Base-by-base conservation (phyloP, 2,329 filamentous ascomycete genomes). In the Sclerotinia subarctica region DNA sequence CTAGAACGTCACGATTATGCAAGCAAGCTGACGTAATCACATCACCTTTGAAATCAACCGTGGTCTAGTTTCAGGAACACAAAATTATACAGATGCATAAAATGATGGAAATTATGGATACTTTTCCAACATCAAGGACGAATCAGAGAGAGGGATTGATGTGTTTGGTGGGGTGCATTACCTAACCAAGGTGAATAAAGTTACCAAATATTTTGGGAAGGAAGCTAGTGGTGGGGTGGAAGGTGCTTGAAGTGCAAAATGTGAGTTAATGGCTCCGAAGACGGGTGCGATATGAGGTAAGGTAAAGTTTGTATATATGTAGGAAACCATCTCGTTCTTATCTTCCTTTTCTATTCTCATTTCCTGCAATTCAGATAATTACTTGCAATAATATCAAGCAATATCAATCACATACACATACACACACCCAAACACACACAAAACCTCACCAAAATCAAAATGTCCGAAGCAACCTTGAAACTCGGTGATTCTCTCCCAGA, bases 401-500 rank as follows among this genome's bases (percentile, higher is more conserved):
- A 47, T n/a, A n/a, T 42, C 21, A 19, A 13, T 58, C n/a, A 47
- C 47, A 38, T 7, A 24, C 29, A 47, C 21, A 19, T 8, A 62
- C 19, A 51, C 47, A 35, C 5, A 38, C 2, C 24, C 19, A 35
- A 8, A 38, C 6, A 32, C 24, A 46, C 29, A 35, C 26, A 51
- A 15, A 67, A 64, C 67, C 21, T 29, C 10, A 60, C 58, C 32
- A 5, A 46, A 2, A 42, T 29, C 53, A 73, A 64, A 38, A 74
- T 76, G 73, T 62, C 75, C 24, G 59, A 62, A 62, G 64, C 56
- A 70, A 66, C 70, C 62, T 69, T 75, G 67, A 76, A 94, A 79
- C 85, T 86, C 78, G 94, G 94, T 78, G 92, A 96, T 80, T 83
- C 83, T 78, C 94, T 98, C 85, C 94, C 94, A 74, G 82, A 88